Base-by-base conservation (phyloP, 2,329 filamentous ascomycete species). In the Xylaria sp. region DNA sequence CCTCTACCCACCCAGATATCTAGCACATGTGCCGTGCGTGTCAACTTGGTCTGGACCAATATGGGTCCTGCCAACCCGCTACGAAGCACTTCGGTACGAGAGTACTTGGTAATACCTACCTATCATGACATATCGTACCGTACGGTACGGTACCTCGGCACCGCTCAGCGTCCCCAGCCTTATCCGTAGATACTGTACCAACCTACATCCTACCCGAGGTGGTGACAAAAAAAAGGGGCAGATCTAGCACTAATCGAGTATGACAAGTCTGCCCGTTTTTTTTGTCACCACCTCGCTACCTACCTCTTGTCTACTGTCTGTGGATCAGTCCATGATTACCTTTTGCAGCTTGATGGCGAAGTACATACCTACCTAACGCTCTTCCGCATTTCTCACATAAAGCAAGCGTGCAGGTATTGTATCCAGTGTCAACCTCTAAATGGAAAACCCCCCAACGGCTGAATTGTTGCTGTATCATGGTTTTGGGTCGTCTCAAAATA, bases 1-100 rank as follows among this genome's bases (percentile, higher is more conserved):
- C n/a, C 34, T 46, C 41, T 41, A 56, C 54, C 54, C 34, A 56
- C 54, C n/a, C 39, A 28, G 28, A 3, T 28, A 28, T 28, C 28
- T 28, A 28, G 46, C 46, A 46, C 55, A 59, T 66, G 68, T 70
- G 63, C 64, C 63, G 67, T 69, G 67, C 62, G 32, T 18, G 23
- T 32, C 10, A 66, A 55, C 25, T 46, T 46, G 60, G 63, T 70
- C 69, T 67, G 48, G 69, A 69, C 69, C 69, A 32, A 46, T 60
- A 66, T 66, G 60, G 69, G 59, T 58, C 66, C 63, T 63, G 34
- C 37, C 34, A 52, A n/a, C 39, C 56, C 39, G 44, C 20, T 37
- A 54, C 18, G 6, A 32, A 32, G 50, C 15, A 20, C 3, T 28
- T 28, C 23, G 5, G 34, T 20, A 25, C 23, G 23, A 25, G 23